phyloP scores from a whole-genome alignment of 1,284 basidiomycete species.

The Pterulicium gracile region DNA sequence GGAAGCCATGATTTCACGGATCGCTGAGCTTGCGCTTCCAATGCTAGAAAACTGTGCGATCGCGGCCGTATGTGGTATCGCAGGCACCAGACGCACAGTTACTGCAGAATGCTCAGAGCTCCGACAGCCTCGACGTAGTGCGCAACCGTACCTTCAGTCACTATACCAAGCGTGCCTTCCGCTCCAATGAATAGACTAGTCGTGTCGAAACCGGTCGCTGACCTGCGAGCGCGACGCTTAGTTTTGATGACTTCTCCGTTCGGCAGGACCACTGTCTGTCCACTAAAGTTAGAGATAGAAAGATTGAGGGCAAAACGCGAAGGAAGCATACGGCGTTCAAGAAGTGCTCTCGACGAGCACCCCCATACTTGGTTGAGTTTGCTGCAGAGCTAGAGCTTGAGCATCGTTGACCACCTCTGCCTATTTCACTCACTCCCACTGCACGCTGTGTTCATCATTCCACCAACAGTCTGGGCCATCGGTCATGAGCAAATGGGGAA shows the following conservation, averaged over 20 bases:
- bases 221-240: slow-evolving; percentile 59
- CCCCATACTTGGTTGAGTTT: slow-evolving; percentile 77
- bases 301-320: background rate
- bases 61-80: slow-evolving; percentile 63
- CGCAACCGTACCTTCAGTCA: slow-evolving; percentile 50
- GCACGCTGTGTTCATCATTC: slow-evolving; percentile 46
- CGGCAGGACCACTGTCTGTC: slow-evolving; percentile 66
- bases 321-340: slow-evolving; percentile 40
- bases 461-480: slow-evolving; percentile 35
- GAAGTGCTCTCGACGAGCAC: slow-evolving; percentile 65
- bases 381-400: slow-evolving; percentile 26
- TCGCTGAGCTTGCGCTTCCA: slow-evolving; percentile 58
- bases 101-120: slow-evolving; percentile 21
- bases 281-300: background rate
- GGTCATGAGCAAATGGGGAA: slow-evolving; percentile 2
- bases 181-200: slow-evolving; percentile 76
- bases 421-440: slow-evolving; percentile 37
- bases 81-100: slow-evolving; percentile 71
- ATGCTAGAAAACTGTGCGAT: slow-evolving; percentile 63
- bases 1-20: slow-evolving; percentile 67
- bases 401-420: too few species aligned
- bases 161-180: slow-evolving; percentile 73
- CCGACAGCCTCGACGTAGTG: background rate
- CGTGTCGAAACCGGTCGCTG: slow-evolving; percentile 66
- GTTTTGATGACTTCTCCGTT: slow-evolving; percentile 77